Evolutionary conservation across 2,329 filamentous ascomycete genomes (phyloP).

Genomic region (Alternaria conjuncta): DNA sequence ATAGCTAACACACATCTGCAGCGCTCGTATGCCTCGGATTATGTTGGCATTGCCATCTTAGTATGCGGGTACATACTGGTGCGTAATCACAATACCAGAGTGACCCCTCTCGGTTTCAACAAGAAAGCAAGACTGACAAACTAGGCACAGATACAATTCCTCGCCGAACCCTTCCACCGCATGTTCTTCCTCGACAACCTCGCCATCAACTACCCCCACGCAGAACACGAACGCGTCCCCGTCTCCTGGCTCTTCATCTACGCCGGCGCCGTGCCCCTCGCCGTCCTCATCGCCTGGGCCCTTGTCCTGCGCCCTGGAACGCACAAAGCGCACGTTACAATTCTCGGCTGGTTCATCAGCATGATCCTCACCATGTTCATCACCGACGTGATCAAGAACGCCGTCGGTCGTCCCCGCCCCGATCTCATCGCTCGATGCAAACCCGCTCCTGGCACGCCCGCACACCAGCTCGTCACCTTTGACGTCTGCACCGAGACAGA

Average conservation of each 20-base stretch:
- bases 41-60: constrained; percentile 77
- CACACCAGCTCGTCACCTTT: constrained; percentile 64
- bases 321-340: constrained; percentile 84
- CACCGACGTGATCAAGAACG: constrained; percentile 87
- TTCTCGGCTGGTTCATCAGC: constrained; percentile 77
- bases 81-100: constrained; percentile 19
- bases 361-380: constrained; percentile 80
- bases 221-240: constrained; percentile 80
- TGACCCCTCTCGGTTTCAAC: background rate
- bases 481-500: constrained; percentile 75
- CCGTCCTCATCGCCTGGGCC: constrained; percentile 71
- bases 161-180: constrained; percentile 87
- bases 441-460: constrained; percentile 65
- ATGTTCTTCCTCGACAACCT: constrained; percentile 91
- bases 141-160: constrained; percentile 64
- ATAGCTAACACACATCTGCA: constrained; percentile 44
- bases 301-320: constrained; percentile 65
- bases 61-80: constrained; percentile 70
- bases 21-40: constrained; percentile 88
- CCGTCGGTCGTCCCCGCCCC: constrained; percentile 81
- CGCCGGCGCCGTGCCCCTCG: constrained; percentile 73
- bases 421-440: constrained; percentile 89
- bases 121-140: constrained; percentile 11
- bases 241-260: constrained; percentile 81
- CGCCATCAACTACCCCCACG: constrained; percentile 84